These are phyloP conservation scores for Pyronema domesticum DNA, from an alignment of 495 filamentous ascomycete species.

Conservation along the genomic window DNA sequence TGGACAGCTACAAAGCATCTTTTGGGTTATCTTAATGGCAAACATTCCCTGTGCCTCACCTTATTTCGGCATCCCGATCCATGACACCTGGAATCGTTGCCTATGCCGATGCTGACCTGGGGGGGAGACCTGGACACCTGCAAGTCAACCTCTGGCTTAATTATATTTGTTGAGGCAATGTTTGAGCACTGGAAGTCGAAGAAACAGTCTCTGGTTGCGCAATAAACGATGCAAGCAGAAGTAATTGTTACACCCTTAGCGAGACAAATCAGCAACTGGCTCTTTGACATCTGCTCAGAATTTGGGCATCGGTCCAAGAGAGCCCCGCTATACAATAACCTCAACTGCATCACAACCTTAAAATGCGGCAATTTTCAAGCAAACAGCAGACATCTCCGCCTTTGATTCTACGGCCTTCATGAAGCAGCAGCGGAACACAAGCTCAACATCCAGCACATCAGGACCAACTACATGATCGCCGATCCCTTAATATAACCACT, in stretches of 20 bases:
- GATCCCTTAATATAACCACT: neutral
- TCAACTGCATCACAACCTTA: neutral
- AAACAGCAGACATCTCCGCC: neutral
- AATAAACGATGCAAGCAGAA: constrained; percentile 1
- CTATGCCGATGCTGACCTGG: constrained; percentile 5
- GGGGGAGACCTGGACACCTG: too few species aligned
- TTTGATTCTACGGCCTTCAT: neutral
- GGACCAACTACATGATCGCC: neutral
- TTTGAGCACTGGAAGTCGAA: neutral
- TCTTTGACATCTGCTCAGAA: neutral
- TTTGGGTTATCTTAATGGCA: too few species aligned
- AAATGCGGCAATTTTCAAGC: neutral
- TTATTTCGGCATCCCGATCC: neutral
- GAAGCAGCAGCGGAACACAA: neutral
- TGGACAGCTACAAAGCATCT: neutral
- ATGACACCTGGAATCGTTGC: neutral
- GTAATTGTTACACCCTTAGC: neutral
- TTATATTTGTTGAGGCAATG: neutral
- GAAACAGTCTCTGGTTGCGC: neutral
- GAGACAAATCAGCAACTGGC: neutral
- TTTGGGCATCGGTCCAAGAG: too few species aligned
- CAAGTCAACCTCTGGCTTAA: neutral
- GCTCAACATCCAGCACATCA: neutral
- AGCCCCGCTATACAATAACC: too few species aligned
- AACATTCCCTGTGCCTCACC: neutral